phyloP scores from a whole-genome alignment of 164 flowering plant species.

The Magnolia changhungtana region DNA sequence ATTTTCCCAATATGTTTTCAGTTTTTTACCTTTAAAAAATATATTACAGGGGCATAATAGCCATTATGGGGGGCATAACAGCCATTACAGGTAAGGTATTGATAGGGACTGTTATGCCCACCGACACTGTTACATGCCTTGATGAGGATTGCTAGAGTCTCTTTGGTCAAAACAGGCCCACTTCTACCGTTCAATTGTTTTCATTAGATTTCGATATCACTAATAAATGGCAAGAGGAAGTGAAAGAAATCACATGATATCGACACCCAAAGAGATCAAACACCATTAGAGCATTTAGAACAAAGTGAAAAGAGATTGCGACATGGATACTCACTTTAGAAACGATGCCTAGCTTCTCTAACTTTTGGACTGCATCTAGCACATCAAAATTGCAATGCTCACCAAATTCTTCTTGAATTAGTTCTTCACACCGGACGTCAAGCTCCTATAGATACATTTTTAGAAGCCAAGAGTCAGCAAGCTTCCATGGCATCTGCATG shows the following conservation, averaged over 20 bases:
- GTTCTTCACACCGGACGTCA: constrained; percentile 62
- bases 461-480: constrained; percentile 5
- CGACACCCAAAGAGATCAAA: not conserved
- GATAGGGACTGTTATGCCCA: no score
- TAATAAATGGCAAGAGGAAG: not conserved
- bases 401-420: constrained; percentile 67
- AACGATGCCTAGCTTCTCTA: constrained; percentile 86
- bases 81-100: no score
- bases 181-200: not conserved
- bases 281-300: not conserved
- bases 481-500: not conserved
- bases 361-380: constrained; percentile 85
- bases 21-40: no score
- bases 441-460: constrained; percentile 44
- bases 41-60: no score
- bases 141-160: no score
- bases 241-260: not conserved
- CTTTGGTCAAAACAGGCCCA: not conserved
- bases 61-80: no score
- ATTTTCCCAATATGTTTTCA: no score
- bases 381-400: constrained; percentile 76
- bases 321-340: constrained; percentile 58
- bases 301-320: not conserved
- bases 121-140: no score
- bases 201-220: not conserved